Conservation (phyloP, 257 asterid species). For the Galeopsis tetrahit region DNA sequence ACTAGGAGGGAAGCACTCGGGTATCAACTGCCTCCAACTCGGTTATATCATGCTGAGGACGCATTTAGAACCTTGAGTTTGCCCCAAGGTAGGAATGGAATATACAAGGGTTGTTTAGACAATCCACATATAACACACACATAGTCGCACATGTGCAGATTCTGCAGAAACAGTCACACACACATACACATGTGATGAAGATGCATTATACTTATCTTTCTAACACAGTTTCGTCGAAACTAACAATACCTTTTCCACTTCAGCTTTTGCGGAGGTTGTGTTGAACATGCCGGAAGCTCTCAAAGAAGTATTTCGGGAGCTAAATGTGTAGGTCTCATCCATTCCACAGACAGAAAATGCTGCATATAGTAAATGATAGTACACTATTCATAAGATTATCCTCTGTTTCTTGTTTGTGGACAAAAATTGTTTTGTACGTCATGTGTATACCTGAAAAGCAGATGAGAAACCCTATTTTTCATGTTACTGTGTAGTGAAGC, state of each 20-base stretch:
- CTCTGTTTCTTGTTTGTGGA: not conserved
- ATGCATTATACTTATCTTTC: slow-evolving; percentile 43
- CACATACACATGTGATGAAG: slow-evolving; percentile 45
- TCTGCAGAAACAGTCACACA: not conserved
- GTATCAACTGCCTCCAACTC: slow-evolving; percentile 58
- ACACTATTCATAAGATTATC: slow-evolving; percentile 2
- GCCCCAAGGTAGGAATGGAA: slow-evolving; percentile 70
- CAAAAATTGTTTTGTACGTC: not conserved
- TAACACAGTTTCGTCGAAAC: not conserved
- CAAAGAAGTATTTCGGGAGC: slow-evolving; percentile 53
- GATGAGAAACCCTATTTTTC: slow-evolving; percentile 1
- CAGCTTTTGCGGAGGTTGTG: slow-evolving; percentile 96
- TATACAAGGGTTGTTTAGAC: not conserved
- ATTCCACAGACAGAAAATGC: slow-evolving; percentile 7
- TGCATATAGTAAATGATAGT: slow-evolving; percentile 29
- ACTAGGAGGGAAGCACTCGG: slow-evolving; percentile 47
- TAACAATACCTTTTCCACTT: slow-evolving; percentile 8
- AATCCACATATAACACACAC: not conserved
- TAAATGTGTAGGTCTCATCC: slow-evolving; percentile 38
- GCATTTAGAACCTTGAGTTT: slow-evolving; percentile 84
- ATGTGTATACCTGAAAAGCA: not conserved
- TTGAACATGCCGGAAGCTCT: slow-evolving; percentile 76
- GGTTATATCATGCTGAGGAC: slow-evolving; percentile 75
- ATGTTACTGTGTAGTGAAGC: not conserved
- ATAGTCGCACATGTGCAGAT: not conserved